These are phyloP conservation scores for Apophysomyces trapeziformis DNA, from an alignment of 371 early-diverging fungal species.

Conservation along the genomic window DNA sequence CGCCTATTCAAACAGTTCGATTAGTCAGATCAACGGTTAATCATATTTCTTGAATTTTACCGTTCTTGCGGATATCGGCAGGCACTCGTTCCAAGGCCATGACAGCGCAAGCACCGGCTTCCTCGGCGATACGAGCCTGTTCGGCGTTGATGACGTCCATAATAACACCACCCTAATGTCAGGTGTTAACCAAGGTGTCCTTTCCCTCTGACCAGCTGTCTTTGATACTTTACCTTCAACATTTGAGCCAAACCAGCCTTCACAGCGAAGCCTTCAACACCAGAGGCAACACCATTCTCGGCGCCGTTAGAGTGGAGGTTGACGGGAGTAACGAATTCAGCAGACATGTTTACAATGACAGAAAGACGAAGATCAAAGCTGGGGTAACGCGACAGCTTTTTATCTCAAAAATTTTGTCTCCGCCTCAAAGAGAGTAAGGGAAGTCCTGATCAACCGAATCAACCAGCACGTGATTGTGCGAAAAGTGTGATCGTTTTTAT, in stretches of 20 bases:
- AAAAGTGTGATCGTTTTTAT: too few species aligned
- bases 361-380: neutral
- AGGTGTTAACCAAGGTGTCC: neutral
- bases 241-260: constrained; percentile 97
- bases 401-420: neutral
- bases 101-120: constrained; percentile 97
- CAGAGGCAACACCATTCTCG: constrained; percentile 40
- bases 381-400: constrained; percentile 7
- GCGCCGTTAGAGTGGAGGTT: constrained; percentile 66
- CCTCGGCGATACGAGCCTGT: constrained; percentile 97
- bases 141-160: constrained; percentile 98
- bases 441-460: too few species aligned
- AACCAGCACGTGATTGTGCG: neutral
- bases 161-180: constrained; percentile 91
- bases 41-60: constrained; percentile 45
- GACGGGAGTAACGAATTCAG: constrained; percentile 64
- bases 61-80: constrained; percentile 97
- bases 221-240: constrained; percentile 77
- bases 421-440: too few species aligned
- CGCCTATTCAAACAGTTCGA: constrained; percentile 57
- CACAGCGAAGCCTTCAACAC: constrained; percentile 64
- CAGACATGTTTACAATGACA: constrained; percentile 27
- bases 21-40: constrained; percentile 3
- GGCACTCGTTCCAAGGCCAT: constrained; percentile 99
- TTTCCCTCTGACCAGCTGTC: neutral